Evolutionary conservation across 2,329 filamentous ascomycete genomes (phyloP).

Genomic region (Epichloe sp.): DNA sequence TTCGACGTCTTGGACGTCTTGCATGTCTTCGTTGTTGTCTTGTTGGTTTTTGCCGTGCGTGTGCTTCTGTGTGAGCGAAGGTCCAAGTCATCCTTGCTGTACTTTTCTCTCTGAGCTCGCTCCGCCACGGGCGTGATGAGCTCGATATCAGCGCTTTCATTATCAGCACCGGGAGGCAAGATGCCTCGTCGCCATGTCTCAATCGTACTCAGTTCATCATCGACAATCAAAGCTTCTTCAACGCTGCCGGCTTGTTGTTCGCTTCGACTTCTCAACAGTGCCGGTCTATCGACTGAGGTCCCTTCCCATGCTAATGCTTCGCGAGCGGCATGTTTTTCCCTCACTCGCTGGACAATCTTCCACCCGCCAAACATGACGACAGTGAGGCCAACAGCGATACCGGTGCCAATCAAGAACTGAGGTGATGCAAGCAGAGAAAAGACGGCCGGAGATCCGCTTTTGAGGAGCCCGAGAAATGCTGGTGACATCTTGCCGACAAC

Average conservation of each 20-base stretch:
- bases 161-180: conserved; percentile 27
- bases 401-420: conserved; percentile 87
- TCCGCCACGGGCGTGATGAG: conserved; percentile 44
- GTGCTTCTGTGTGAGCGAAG: conserved; percentile 23
- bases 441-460: conserved; percentile 70
- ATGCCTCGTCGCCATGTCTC: conserved; percentile 48
- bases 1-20: conserved; percentile 15
- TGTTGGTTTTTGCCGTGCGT: conserved; percentile 16
- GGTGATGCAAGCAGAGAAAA: conserved; percentile 79
- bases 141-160: conserved; percentile 38
- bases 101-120: conserved; percentile 26
- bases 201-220: conserved; percentile 45
- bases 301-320: conserved; percentile 17
- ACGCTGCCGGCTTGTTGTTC: conserved; percentile 22
- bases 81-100: conserved; percentile 25
- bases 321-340: conserved; percentile 24
- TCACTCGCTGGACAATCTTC: conserved; percentile 89
- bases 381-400: conserved; percentile 82
- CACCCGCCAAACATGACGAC: conserved; percentile 92
- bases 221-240: conserved; percentile 44
- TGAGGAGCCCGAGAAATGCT: conserved; percentile 59
- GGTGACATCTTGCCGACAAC: conserved; percentile 76
- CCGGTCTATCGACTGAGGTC: conserved; percentile 13
- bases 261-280: conserved; percentile 15
- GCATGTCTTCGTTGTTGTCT: conserved; percentile 14